phyloP scores from a whole-genome alignment of 345 rosid genomes.

The Sapria himalayana region DNA sequence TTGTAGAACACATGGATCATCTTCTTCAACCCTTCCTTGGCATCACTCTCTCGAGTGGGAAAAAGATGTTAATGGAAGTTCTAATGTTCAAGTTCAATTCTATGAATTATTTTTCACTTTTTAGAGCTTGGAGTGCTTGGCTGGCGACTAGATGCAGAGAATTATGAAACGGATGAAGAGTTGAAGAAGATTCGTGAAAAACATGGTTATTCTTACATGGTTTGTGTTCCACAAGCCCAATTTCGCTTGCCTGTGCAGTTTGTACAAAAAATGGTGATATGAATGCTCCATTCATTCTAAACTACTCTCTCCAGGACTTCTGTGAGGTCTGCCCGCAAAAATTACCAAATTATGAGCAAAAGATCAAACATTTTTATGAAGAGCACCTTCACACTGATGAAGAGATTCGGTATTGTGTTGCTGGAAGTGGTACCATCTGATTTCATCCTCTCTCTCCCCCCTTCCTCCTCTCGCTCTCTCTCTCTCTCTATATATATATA shows the following conservation, averaged over 20 bases:
- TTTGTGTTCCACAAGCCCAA: constrained; percentile 12
- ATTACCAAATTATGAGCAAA: constrained; percentile 68
- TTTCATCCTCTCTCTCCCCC: neutral
- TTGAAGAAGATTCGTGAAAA: constrained; percentile 71
- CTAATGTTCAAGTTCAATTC: neutral
- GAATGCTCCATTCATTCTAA: neutral
- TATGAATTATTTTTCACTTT: constrained; percentile 4
- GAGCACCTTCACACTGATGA: constrained; percentile 96
- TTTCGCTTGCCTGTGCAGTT: neutral
- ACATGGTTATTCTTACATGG: constrained; percentile 84
- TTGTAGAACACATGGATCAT: too few relatives aligned
- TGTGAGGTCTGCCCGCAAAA: constrained; percentile 83
- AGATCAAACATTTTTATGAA: constrained; percentile 70
- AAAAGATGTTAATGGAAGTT: neutral
- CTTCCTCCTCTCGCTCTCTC: too few relatives aligned
- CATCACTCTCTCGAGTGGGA: neutral
- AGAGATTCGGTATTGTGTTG: constrained; percentile 81
- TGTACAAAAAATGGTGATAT: neutral
- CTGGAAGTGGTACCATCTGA: constrained; percentile 57
- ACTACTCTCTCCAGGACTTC: constrained; percentile 30
- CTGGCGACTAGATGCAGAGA: constrained; percentile 83
- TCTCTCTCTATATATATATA: too few relatives aligned
- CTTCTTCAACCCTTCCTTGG: neutral
- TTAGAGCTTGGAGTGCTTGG: constrained; percentile 77
- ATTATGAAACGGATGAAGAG: constrained; percentile 68